Percentiles rank a stretch among this genome's conserved stretches.
These are phyloP conservation scores for Plasmodium relictum DNA, from an alignment of 169 alveolate species.

Conservation along the genomic window DNA sequence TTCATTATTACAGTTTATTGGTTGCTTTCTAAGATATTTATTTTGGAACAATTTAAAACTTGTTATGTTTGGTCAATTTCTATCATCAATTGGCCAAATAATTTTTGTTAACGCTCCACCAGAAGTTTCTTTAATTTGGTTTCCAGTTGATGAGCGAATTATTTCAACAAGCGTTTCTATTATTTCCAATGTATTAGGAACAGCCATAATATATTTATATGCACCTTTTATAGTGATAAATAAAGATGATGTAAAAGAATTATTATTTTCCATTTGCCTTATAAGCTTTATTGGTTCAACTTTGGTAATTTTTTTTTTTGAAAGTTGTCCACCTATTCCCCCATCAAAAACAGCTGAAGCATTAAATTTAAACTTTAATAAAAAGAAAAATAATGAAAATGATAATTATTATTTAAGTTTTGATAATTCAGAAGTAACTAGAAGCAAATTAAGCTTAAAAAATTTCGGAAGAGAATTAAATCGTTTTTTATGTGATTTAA, in stretches of 20 bases:
- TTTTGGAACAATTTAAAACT: slow-evolving; percentile 34
- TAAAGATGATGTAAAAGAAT: slow-evolving; percentile 17
- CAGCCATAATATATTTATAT: slow-evolving; percentile 53
- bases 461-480: slow-evolving; percentile 15
- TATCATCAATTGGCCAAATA: slow-evolving; percentile 56
- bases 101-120: slow-evolving; percentile 69
- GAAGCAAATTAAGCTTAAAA: neutral
- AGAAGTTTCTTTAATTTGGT: slow-evolving; percentile 54
- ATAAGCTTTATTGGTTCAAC: slow-evolving; percentile 32
- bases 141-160: slow-evolving; percentile 48
- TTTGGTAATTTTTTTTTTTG: slow-evolving; percentile 22
- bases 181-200: slow-evolving; percentile 52
- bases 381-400: slow-evolving; percentile 8
- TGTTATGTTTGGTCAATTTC: slow-evolving; percentile 60
- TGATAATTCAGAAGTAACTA: neutral
- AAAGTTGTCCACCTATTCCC: slow-evolving; percentile 16
- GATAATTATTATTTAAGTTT: neutral
- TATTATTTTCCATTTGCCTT: slow-evolving; percentile 22
- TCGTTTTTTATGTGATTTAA: slow-evolving; percentile 28
- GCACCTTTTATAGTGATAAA: slow-evolving; percentile 50
- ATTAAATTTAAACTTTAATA: neutral
- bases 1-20: slow-evolving; percentile 33
- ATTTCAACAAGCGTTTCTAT: slow-evolving; percentile 42
- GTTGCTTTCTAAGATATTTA: slow-evolving; percentile 38
- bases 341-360: neutral